phyloP scores from a whole-genome alignment of 306 rosid species.

The Vicia sativa region DNA sequence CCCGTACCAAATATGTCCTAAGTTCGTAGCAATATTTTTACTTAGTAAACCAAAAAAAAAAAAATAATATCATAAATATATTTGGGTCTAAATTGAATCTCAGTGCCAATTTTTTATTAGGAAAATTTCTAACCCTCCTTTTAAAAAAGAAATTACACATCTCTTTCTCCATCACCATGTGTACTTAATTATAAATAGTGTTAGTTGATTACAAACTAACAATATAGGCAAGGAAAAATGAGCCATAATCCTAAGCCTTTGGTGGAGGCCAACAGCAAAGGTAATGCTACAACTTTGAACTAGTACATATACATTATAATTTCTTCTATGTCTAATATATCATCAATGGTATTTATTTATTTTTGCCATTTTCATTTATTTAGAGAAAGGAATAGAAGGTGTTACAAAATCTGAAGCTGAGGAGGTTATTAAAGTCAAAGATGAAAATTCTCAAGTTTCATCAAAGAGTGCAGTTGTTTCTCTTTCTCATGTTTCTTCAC shows the following conservation, averaged over 20 bases:
- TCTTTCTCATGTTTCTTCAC: background rate
- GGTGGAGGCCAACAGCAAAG: background rate
- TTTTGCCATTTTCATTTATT: background rate
- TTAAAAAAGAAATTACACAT: background rate
- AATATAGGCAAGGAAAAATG: constrained; percentile 21
- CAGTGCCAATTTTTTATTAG: background rate
- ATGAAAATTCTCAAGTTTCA: constrained; percentile 14
- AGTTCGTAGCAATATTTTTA: no score
- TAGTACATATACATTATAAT: background rate
- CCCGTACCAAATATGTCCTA: no score
- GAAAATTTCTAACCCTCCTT: background rate
- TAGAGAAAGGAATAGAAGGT: background rate
- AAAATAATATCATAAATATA: background rate
- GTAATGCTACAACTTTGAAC: background rate
- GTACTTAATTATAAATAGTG: constrained; percentile 1
- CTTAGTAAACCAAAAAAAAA: background rate
- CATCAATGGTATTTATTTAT: background rate
- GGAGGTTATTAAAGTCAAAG: background rate
- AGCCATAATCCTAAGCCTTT: background rate
- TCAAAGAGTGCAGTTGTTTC: background rate
- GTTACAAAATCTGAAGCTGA: background rate
- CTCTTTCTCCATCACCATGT: background rate
- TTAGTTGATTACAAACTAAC: no score
- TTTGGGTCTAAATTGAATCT: background rate
- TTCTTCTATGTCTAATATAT: background rate